Base-by-base conservation (phyloP, 2,329 filamentous ascomycete genomes). In the Teratosphaeria zuluensis region DNA sequence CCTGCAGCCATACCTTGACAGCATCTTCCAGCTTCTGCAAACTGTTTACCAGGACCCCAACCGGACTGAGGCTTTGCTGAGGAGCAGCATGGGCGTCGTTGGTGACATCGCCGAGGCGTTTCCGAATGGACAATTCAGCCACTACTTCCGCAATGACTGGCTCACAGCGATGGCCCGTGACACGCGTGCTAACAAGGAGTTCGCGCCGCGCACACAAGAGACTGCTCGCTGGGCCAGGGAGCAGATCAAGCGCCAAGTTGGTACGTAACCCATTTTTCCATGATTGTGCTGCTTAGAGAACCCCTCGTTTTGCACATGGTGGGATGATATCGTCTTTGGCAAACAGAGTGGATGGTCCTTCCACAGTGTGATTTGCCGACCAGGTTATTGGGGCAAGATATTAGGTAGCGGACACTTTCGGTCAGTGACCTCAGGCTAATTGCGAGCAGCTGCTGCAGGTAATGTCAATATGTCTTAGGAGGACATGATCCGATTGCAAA, bases 181-280 rank as follows among this genome's bases (percentile, higher is more conserved):
- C 74, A 92, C 90, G 53, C 89, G 92, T 69, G 83, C 84, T 60
- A 96, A 94, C 80, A 87, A 89, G 66, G 92, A 97, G 53, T 96
- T 89, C 78, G 82, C 86, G 66, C 71, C 83, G 31, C 88, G 92
- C 63, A 99, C 94, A 3, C 87, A 94, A 65, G 90, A 96, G 65
- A 97, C 94, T 53, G 94, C 94, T 71, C 88, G 92, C 68, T 99
- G 94, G 94, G 92, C 94, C 63, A 88, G 92, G 61, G 94, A 97
- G 77, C 91, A 96, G 74, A 92, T 97, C 74, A 97, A 96, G 82
- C 88, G 90, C 68, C 94, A 99, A 76, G 62, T 68, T 59, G 70
- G 71, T 71, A 66, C 66, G 69, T 32, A 30, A 30, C 12, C n/a
- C 28, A 16, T 31, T 31, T 21, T 21, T 24, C 11, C 2, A 12